A percentile compares a stretch with the other conserved stretches of the same genome.
phyloP scores from a whole-genome alignment of 257 asterid genomes.

The Lavandula angustifolia region DNA sequence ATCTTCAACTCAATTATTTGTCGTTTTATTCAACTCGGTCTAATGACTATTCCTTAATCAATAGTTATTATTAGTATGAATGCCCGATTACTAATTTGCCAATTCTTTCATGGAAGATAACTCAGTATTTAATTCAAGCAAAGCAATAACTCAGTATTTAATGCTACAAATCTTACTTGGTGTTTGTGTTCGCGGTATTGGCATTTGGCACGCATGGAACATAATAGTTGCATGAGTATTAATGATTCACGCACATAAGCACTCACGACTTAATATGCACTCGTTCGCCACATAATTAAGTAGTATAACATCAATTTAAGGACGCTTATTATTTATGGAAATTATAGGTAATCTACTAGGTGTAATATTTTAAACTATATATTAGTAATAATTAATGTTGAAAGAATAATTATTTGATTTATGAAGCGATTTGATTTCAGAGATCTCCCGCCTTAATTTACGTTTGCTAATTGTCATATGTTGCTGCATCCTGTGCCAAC shows the following conservation, averaged over 20 bases:
- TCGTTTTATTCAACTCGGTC: background rate
- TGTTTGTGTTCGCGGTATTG: background rate
- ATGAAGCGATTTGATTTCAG: no score
- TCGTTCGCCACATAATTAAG: background rate
- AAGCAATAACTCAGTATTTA: no score
- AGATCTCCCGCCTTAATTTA: no score
- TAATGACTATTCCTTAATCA: background rate
- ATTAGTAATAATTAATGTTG: no score
- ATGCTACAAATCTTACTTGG: background rate
- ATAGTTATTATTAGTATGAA: background rate
- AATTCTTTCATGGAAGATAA: no score
- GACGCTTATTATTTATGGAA: no score
- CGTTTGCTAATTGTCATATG: no score
- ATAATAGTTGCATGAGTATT: slow-evolving; percentile 10
- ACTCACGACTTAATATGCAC: background rate
- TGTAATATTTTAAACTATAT: no score
- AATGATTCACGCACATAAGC: slow-evolving; percentile 5
- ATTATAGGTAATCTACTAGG: no score
- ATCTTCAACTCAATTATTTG: background rate
- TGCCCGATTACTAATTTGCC: background rate
- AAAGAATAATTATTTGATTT: no score
- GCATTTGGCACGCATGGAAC: background rate
- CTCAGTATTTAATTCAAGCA: no score
- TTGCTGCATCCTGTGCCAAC: no score
- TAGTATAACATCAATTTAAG: background rate